Evolutionary conservation across 2,329 filamentous ascomycete species (phyloP), one percentile per base, ranked within the genome.

Genomic region (Myriosclerotinia curreyana): DNA sequence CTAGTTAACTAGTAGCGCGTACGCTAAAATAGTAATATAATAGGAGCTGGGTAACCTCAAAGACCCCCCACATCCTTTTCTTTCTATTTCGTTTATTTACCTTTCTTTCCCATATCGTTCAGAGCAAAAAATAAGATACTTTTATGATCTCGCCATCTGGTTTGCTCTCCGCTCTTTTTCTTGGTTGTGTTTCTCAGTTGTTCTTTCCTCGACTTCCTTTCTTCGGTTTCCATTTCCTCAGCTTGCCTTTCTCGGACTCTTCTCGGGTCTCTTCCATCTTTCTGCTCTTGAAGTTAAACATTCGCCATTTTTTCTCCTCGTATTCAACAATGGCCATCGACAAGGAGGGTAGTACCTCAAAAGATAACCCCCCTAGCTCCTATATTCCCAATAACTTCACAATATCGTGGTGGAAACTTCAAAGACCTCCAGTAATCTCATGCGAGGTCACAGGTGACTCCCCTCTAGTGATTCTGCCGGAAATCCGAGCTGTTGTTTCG

Each of bases 381-480:
- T 58, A 46, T 3, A 58, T 46, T 17, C 54, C 54, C n/a, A 22
- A 58, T 58, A 46, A 58, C n/a, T 58, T 46, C 28, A 58, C 25
- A 36, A 22, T 48, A 25, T 42, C 54, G 8, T 28, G 40, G 36
- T n/a, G 14, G 14, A 34, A 49, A 9, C n/a, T 48, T 25, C 55
- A 38, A 36, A 59, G 54, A 49, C 42, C 36, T 5, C 42, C 55
- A 17, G 55, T 48, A 8, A 48, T 48, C 3, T 4, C 44, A 22
- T 22, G n/a, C 20, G 42, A 36, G 17, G n/a, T 38, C 20, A 1
- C 14, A 48, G 2, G 9, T 36, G 7, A 20, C 7, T 14, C 20
- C n/a, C 9, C 31, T 25, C 28, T 9, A 48, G 42, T n/a, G 11
- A 48, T 48, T 5, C 15, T 59, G 17, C 55, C 55, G 44, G 55